Percentiles rank a stretch among this genome's conserved stretches.
Evolutionary conservation across 106 monocot genomes (phyloP).

Genomic region (Platanthera guangdongensis): DNA sequence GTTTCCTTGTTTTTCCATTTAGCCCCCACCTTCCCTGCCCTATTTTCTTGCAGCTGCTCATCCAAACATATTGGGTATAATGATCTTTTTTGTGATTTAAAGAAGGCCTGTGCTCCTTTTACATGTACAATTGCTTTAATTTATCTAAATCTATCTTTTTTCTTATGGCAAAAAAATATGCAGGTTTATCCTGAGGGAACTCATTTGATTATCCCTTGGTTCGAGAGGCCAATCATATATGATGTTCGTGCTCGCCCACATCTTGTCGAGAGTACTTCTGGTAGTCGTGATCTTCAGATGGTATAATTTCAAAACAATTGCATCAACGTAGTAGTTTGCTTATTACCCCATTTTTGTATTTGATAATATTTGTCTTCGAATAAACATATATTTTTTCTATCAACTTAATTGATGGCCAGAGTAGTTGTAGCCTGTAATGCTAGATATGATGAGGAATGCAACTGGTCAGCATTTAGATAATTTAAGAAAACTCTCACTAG

Average conservation of each 20-base stretch:
- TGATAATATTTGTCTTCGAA: not conserved
- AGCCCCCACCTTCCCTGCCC: no score
- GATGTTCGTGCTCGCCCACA: conserved; percentile 26
- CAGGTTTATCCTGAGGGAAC: conserved; percentile 29
- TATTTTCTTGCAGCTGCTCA: no score
- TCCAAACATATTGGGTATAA: no score
- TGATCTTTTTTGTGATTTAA: no score
- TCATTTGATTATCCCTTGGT: conserved; percentile 24
- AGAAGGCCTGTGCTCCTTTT: not conserved
- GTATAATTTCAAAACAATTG: conserved; percentile 7
- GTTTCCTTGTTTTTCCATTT: no score
- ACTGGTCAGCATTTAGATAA: not conserved
- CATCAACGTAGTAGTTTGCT: not conserved
- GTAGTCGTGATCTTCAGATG: conserved; percentile 26
- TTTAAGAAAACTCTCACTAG: no score
- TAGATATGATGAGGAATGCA: not conserved
- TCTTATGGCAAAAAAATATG: not conserved
- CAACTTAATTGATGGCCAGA: not conserved
- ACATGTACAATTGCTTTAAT: not conserved
- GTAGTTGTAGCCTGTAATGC: not conserved
- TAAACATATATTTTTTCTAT: not conserved
- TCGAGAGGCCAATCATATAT: conserved; percentile 26
- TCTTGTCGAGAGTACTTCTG: conserved; percentile 26
- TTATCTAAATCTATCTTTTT: not conserved
- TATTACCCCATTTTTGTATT: not conserved